Conservation (phyloP, 2,329 filamentous ascomycete genomes). For the Penicillium sp. region DNA sequence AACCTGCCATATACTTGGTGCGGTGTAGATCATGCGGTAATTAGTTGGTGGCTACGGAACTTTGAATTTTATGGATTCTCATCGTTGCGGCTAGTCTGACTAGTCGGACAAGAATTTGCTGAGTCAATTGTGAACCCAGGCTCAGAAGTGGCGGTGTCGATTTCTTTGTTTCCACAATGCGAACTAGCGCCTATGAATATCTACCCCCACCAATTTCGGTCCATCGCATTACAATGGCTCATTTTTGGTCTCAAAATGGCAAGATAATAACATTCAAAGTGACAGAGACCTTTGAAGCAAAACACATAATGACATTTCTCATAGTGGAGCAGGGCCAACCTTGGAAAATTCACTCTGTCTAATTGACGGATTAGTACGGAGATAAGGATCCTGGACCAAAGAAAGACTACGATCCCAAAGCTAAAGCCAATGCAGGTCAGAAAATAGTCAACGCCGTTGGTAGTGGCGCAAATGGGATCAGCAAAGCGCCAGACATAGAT, state of each 20-base stretch:
- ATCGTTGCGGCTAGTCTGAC: background rate
- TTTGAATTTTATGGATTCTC: background rate
- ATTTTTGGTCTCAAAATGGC: background rate
- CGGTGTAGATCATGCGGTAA: background rate
- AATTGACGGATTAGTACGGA: background rate
- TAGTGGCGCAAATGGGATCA: background rate
- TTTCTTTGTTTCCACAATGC: background rate
- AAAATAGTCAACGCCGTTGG: background rate
- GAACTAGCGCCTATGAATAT: background rate
- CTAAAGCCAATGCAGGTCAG: background rate
- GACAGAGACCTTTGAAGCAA: background rate
- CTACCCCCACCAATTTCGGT: background rate
- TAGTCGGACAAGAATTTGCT: background rate
- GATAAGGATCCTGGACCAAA: background rate
- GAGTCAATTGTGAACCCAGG: background rate
- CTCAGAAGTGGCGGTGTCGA: background rate
- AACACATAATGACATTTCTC: background rate
- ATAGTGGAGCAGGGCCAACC: background rate
- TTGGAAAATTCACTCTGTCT: no score
- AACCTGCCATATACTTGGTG: background rate
- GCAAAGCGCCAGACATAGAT: background rate
- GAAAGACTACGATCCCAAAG: background rate
- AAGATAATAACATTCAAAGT: background rate
- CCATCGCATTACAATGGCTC: background rate
- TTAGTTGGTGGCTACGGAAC: background rate